Conservation (phyloP, 2,329 filamentous ascomycete species). For the Thielaviopsis ethacetica region DNA sequence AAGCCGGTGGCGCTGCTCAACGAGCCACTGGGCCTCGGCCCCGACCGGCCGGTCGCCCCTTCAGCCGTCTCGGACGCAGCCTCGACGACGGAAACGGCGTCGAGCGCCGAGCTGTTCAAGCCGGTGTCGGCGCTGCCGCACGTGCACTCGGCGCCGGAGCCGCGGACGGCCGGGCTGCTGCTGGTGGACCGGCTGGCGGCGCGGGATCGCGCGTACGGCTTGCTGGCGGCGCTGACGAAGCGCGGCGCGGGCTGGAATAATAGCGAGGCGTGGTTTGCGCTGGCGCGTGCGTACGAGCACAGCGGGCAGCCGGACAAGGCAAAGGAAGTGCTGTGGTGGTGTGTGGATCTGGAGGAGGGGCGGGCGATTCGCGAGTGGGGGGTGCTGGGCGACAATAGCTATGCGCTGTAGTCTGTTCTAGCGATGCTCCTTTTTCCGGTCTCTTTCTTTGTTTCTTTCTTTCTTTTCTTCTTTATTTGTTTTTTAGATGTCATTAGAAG, state of each 20-base stretch:
- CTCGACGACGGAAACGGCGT: constrained; percentile 14
- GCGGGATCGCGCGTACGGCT: constrained; percentile 71
- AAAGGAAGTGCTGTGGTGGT: constrained; percentile 93
- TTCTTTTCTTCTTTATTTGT: neutral
- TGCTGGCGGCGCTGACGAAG: constrained; percentile 71
- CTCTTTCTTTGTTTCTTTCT: neutral
- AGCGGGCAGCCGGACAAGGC: constrained; percentile 74
- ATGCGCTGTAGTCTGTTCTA: constrained; percentile 26
- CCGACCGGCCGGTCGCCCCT: constrained; percentile 5
- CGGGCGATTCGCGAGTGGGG: constrained; percentile 67
- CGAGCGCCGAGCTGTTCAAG: constrained; percentile 14
- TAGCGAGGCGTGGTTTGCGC: constrained; percentile 80
- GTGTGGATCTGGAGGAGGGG: constrained; percentile 81
- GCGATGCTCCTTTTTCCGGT: neutral
- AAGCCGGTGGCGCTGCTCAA: neutral
- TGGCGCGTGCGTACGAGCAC: constrained; percentile 77
- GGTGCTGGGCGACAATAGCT: constrained; percentile 48
- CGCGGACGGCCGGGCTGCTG: constrained; percentile 46
- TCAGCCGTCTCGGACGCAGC: neutral
- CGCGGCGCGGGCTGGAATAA: constrained; percentile 79
- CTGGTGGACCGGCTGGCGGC: constrained; percentile 72
- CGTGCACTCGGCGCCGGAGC: constrained; percentile 32
- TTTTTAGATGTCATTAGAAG: neutral
- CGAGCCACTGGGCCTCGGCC: constrained; percentile 9
- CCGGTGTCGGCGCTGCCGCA: constrained; percentile 14